phyloP scores from a whole-genome alignment of 139 green algal species.

The Mychonastes homosphaera region DNA sequence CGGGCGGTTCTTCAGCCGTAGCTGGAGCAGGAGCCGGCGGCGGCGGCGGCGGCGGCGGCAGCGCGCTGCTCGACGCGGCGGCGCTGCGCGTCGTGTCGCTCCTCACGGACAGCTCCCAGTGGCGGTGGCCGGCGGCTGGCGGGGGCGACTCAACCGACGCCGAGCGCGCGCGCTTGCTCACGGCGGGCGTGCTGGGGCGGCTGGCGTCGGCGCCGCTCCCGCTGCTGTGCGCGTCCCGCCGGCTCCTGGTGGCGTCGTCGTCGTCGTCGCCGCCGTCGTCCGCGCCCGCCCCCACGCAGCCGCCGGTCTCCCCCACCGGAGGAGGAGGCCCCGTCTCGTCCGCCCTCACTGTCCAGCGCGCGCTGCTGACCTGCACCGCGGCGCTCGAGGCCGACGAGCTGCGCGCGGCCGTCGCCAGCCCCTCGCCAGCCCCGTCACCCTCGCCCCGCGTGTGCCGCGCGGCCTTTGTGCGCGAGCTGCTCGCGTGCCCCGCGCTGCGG shows the following conservation, averaged over 20 bases:
- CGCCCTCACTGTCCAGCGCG: not conserved
- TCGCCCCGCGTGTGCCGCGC: too few species aligned
- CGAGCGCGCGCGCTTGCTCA: not conserved
- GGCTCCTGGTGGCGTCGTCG: not conserved
- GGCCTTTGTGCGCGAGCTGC: too few species aligned
- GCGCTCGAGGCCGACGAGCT: too few species aligned
- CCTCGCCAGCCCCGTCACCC: too few species aligned
- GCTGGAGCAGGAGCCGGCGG: not conserved
- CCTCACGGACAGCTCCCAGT: conserved; percentile 16
- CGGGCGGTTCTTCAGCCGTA: not conserved
- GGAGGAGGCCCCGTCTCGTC: not conserved
- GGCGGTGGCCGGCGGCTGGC: conserved; percentile 6
- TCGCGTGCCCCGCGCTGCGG: too few species aligned
- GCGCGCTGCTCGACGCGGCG: conserved; percentile 30
- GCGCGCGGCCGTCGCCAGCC: too few species aligned
- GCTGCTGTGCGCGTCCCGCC: not conserved
- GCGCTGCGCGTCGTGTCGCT: conserved; percentile 30
- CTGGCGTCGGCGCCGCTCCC: not conserved
- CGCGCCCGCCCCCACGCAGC: not conserved
- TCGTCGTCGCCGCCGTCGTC: too few species aligned
- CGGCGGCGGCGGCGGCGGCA: not conserved
- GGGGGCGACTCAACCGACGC: not conserved
- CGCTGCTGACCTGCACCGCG: not conserved
- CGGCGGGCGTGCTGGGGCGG: not conserved
- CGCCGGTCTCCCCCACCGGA: conserved; percentile 3